Conservation (phyloP, 2,329 filamentous ascomycete genomes). For the Aureobasidium mangrovei region DNA sequence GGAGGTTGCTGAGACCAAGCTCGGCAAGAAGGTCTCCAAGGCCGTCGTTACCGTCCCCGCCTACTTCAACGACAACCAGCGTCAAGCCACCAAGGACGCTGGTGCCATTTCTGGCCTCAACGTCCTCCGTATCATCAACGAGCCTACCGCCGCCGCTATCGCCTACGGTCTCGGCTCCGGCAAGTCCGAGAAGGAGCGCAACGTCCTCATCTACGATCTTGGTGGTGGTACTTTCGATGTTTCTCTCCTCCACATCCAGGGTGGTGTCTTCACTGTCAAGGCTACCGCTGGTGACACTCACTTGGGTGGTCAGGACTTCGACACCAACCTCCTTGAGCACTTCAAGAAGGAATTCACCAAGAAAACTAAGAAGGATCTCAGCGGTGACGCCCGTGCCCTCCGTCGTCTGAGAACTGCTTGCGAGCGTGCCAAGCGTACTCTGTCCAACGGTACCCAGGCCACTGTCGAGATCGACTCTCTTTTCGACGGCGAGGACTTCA, state of each 20-base stretch:
- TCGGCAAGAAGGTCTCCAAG: constrained; percentile 98
- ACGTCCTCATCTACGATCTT: constrained; percentile 99
- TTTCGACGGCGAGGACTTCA: constrained; percentile 96
- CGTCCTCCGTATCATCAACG: constrained; percentile 99
- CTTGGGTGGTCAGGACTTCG: constrained; percentile 91
- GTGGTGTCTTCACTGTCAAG: constrained; percentile 98
- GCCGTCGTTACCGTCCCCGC: constrained; percentile 97
- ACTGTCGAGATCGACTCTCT: constrained; percentile 98
- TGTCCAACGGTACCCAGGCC: constrained; percentile 94
- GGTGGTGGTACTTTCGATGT: constrained; percentile 99
- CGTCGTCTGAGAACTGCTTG: constrained; percentile 94
- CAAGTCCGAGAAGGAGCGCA: constrained; percentile 89
- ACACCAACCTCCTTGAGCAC: constrained; percentile 89
- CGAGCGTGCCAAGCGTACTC: constrained; percentile 98
- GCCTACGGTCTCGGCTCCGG: constrained; percentile 94
- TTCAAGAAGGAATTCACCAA: constrained; percentile 91
- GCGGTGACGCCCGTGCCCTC: constrained; percentile 79
- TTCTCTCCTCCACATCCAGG: constrained; percentile 95
- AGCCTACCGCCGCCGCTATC: constrained; percentile 95
- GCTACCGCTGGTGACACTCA: constrained; percentile 97
- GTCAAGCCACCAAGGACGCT: constrained; percentile 98
- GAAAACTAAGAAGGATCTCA: constrained; percentile 72
- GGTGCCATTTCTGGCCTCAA: constrained; percentile 96
- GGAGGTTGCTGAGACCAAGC: constrained; percentile 96
- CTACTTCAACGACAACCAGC: constrained; percentile 99